phyloP scores from a whole-genome alignment of 116 monocot species.

The Iris pallida region DNA sequence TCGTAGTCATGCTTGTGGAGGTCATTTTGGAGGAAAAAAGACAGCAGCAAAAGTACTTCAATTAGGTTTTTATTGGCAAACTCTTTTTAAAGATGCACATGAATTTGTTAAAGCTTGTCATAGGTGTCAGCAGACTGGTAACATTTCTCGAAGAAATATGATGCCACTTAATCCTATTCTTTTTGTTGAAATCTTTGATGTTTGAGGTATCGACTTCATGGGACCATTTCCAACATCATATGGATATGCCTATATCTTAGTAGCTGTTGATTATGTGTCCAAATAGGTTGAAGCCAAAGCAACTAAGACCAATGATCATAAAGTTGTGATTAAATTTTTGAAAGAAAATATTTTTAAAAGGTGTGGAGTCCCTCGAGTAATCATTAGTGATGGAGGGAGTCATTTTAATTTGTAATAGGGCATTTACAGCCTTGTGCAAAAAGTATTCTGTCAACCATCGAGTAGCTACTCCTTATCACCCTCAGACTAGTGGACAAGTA shows the following conservation, averaged over 20 bases:
- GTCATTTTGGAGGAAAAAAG: too few species aligned
- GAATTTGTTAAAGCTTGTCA: neutral
- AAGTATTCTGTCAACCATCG: neutral
- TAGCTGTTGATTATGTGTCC: neutral
- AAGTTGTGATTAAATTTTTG: neutral
- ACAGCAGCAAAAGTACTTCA: neutral
- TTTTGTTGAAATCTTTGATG: neutral
- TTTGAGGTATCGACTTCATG: neutral
- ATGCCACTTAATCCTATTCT: too few species aligned
- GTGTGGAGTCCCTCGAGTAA: neutral
- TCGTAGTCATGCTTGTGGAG: neutral
- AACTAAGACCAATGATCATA: neutral
- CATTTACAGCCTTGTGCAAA: neutral
- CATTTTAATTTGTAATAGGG: neutral
- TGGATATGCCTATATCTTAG: neutral
- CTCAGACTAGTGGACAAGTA: conserved; percentile 1
- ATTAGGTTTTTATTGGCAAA: neutral
- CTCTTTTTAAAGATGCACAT: neutral
- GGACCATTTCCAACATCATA: neutral
- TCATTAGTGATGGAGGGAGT: neutral
- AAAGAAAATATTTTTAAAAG: neutral
- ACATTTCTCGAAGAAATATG: neutral
- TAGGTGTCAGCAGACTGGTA: neutral
- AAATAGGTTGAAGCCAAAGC: neutral
- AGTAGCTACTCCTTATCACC: neutral